Evolutionary conservation across 2,329 filamentous ascomycete genomes (phyloP), one percentile per base, ranked within the genome.

Genomic region (Paradendryphiella salina): DNA sequence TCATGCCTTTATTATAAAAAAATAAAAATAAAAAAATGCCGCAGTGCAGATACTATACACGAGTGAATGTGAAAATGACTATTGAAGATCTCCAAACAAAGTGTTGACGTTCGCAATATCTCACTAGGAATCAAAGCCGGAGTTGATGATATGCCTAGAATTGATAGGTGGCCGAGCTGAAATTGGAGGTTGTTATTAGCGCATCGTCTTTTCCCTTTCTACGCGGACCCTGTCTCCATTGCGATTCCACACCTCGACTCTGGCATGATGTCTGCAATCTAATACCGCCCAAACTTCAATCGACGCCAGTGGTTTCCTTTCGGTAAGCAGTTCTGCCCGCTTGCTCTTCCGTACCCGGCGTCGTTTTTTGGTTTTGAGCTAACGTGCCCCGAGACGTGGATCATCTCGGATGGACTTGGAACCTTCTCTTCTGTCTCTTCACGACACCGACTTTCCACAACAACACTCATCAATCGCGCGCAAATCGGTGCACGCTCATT

Each of bases 321-420:
- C 41, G 44, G 56, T 61, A 54, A 60, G 58, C 60, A 35, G 44
- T 53, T 39, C 38, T 43, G 50, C 48, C 48, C 36, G 37, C 47
- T 26, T 37, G 34, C 26, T 39, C 15, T 29, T 45, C 47, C 21
- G 50, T 48, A 59, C 35, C 40, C 50, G 47, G 46, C 34, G 52
- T 43, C 47, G 53, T 56, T 26, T 57, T 48, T 48, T 53, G 31
- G 42, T 52, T 46, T 45, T 50, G 43, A 54, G 57, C 64, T 67
- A 66, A 69, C 58, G 65, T 70, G 65, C 60, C 63, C 68, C 68
- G 57, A 69, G 64, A 60, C 63, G 61, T 67, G 63, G 64, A 67
- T 69, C 63, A 60, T 56, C 54, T 67, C 49, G 64, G 59, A 61
- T 54, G 54, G 60, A 68, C 63, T 69, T 71, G 57, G 63, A 57